Conservation (phyloP, 2,329 filamentous ascomycete genomes). For the Gyromitra esculenta region DNA sequence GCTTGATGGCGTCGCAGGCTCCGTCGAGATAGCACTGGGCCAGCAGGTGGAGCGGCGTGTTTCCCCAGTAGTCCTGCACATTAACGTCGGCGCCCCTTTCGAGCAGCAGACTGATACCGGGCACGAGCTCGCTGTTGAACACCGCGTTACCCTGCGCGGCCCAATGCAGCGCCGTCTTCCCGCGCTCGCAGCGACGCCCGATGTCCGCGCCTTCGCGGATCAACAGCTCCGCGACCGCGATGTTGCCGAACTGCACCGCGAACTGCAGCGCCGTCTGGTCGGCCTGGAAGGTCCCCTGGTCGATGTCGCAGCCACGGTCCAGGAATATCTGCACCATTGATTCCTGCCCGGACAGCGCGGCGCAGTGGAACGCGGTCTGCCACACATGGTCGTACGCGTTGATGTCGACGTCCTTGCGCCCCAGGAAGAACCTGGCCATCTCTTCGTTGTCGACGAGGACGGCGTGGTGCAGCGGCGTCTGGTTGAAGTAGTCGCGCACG, state of each 20-base stretch:
- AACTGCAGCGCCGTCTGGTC: constrained; percentile 43
- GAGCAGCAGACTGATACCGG: constrained; percentile 29
- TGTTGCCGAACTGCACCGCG: constrained; percentile 42
- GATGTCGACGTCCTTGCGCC: constrained; percentile 16
- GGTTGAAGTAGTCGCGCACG: constrained; percentile 36
- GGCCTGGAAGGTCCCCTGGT: constrained; percentile 37
- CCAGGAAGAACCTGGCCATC: constrained; percentile 33
- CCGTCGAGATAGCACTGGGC: constrained; percentile 33
- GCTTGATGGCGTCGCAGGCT: constrained; percentile 36
- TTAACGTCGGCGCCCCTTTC: constrained; percentile 34
- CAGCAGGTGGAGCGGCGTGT: constrained; percentile 39
- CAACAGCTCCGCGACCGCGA: constrained; percentile 37
- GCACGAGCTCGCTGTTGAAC: constrained; percentile 38
- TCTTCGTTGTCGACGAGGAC: constrained; percentile 37
- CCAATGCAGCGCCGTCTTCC: constrained; percentile 46
- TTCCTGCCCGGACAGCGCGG: constrained; percentile 31
- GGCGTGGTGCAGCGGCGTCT: constrained; percentile 42
- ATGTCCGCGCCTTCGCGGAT: constrained; percentile 27
- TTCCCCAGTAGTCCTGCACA: constrained; percentile 40
- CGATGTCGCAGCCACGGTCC: constrained; percentile 38
- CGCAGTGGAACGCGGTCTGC: constrained; percentile 47
- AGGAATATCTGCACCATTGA: constrained; percentile 38
- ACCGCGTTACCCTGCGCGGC: constrained; percentile 44
- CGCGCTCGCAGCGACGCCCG: constrained; percentile 33
- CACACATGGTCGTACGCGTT: constrained; percentile 41